These are phyloP conservation scores for Aegilops longissima DNA, from an alignment of 176 grass and related monocot species.

Conservation along the genomic window DNA sequence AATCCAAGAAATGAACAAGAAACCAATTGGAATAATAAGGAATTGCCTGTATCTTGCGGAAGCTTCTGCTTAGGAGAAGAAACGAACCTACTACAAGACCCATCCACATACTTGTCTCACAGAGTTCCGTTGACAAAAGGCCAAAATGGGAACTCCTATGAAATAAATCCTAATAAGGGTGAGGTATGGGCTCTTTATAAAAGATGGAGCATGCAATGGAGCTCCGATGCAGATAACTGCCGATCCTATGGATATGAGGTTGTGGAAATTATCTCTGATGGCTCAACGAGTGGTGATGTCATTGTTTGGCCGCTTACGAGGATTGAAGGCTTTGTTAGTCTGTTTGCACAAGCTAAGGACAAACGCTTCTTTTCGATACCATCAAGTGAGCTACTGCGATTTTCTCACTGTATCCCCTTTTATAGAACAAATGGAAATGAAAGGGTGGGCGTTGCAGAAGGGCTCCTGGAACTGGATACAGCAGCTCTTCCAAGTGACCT, in stretches of 20 bases:
- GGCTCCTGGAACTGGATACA: constrained; percentile 75
- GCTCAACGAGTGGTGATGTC: constrained; percentile 37
- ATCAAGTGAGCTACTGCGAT: constrained; percentile 65
- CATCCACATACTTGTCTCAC: constrained; percentile 61
- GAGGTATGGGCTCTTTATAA: constrained; percentile 92
- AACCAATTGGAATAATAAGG: constrained; percentile 52
- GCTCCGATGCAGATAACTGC: constrained; percentile 60
- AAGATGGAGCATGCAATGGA: constrained; percentile 78
- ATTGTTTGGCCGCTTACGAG: constrained; percentile 57
- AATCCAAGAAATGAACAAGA: constrained; percentile 39
- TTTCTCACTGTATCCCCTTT: constrained; percentile 75
- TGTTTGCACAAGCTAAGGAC: constrained; percentile 55
- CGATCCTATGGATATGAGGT: constrained; percentile 68
- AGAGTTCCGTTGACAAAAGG: constrained; percentile 56
- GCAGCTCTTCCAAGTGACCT: constrained; percentile 65
- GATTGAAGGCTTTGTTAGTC: constrained; percentile 81
- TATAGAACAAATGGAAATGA: constrained; percentile 69
- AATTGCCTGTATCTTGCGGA: constrained; percentile 76
- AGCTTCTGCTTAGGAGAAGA: constrained; percentile 51
- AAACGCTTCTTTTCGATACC: constrained; percentile 44
- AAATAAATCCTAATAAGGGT: constrained; percentile 72
- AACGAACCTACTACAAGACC: constrained; percentile 31
- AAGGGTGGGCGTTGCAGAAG: constrained; percentile 60
- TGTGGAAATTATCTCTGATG: constrained; percentile 63
- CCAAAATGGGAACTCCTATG: constrained; percentile 55